Evolutionary conservation across 306 rosid species (phyloP).

Genomic region (Hippophae tibetana): DNA sequence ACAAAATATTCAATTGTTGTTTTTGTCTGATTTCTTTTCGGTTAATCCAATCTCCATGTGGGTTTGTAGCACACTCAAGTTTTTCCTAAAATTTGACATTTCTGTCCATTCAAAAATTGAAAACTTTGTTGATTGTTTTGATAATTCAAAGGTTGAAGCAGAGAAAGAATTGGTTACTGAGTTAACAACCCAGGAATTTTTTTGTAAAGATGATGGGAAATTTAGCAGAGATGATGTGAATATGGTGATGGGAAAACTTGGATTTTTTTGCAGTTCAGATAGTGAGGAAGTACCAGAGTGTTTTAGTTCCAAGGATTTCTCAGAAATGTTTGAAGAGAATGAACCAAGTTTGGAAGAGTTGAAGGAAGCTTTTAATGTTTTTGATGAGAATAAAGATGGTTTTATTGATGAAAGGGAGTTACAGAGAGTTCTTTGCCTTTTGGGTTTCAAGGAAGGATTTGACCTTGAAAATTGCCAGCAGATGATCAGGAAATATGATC

Average conservation of each 20-base stretch:
- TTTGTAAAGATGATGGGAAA: constrained; percentile 4
- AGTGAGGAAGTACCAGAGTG: constrained; percentile 4
- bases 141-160: constrained; percentile 12
- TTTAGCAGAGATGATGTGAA: constrained; percentile 28
- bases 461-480: constrained; percentile 17
- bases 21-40: constrained; percentile 8
- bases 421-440: constrained; percentile 18
- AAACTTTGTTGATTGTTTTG: background rate
- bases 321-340: constrained; percentile 21
- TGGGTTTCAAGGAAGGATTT: constrained; percentile 25
- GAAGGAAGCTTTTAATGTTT: constrained; percentile 41
- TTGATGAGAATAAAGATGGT: constrained; percentile 45
- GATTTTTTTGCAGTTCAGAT: constrained; percentile 6
- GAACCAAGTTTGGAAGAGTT: constrained; percentile 37
- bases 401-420: constrained; percentile 36
- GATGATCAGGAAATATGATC: constrained; percentile 34
- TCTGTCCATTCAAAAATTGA: constrained; percentile 15
- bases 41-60: constrained; percentile 2
- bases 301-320: constrained; percentile 20
- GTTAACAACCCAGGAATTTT: background rate
- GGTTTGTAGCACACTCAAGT: background rate
- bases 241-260: constrained; percentile 28
- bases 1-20: constrained; percentile 12
- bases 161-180: constrained; percentile 18
- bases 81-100: constrained; percentile 17